Percentiles rank a stretch among this genome's conserved stretches.
phyloP scores from a whole-genome alignment of 768 basidiomycete genomes.

The Xerocomus potaroensis region DNA sequence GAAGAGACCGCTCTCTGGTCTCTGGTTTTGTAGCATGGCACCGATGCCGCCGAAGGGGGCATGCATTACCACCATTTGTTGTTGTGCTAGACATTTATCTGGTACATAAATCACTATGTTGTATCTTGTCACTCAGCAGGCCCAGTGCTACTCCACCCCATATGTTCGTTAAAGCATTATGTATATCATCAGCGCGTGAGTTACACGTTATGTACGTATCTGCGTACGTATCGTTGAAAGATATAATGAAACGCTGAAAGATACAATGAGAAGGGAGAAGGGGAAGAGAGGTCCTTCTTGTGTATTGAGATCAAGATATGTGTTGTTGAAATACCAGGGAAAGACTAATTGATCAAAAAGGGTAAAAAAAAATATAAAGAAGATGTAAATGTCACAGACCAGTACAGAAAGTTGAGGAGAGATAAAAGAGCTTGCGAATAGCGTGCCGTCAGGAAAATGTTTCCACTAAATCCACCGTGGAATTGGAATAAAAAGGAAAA shows the following conservation, averaged over 20 bases:
- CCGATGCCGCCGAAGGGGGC: too few relatives aligned
- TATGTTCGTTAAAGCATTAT: conserved; percentile 12
- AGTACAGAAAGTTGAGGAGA: background rate
- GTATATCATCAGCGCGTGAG: conserved; percentile 18
- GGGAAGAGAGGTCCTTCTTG: conserved; percentile 7
- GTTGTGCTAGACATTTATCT: too few relatives aligned
- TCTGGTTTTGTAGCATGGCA: too few relatives aligned
- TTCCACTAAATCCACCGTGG: conserved; percentile 9
- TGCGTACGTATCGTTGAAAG: conserved; percentile 7
- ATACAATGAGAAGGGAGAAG: background rate
- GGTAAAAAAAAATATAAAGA: background rate
- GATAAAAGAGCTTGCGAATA: background rate
- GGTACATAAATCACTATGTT: too few relatives aligned
- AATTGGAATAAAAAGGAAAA: background rate
- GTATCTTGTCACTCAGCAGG: background rate
- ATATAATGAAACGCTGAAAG: background rate
- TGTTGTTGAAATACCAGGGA: too few relatives aligned
- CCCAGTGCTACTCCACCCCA: too few relatives aligned
- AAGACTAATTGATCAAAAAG: too few relatives aligned
- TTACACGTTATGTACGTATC: conserved; percentile 23
- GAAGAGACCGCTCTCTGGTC: background rate
- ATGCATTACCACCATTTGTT: background rate
- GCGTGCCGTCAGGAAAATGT: conserved; percentile 6
- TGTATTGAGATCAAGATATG: conserved; percentile 11
- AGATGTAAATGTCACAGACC: background rate